A percentile compares a stretch with the other conserved stretches of the same genome.
phyloP scores from a whole-genome alignment of 345 rosid species.

The Linum usitatissimum region DNA sequence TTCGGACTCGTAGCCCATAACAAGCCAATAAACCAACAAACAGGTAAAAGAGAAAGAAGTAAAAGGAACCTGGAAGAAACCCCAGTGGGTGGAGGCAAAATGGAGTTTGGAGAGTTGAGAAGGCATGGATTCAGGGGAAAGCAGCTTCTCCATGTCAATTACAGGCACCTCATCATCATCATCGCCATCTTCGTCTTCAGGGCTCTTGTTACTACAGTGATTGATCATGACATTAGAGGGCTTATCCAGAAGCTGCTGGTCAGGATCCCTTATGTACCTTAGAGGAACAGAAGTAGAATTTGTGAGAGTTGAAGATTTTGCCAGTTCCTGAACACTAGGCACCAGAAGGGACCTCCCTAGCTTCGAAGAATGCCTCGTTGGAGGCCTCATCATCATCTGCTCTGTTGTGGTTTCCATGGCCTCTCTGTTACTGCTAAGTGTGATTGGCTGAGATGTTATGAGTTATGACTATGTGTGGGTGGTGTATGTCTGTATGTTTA shows the following conservation, averaged over 20 bases:
- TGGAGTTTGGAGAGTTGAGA: slow-evolving; percentile 21
- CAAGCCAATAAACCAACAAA: too few relatives aligned
- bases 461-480: too few relatives aligned
- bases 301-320: neutral
- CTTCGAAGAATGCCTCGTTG: neutral
- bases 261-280: slow-evolving; percentile 8
- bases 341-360: slow-evolving; percentile 16
- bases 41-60: too few relatives aligned
- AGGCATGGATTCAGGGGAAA: slow-evolving; percentile 13
- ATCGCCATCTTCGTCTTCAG: neutral
- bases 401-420: neutral
- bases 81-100: slow-evolving; percentile 25
- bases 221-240: too few relatives aligned
- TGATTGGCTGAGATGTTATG: too few relatives aligned
- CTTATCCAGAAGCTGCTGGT: neutral
- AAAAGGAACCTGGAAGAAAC: slow-evolving; percentile 27
- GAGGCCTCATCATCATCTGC: neutral
- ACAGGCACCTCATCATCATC: slow-evolving; percentile 12
- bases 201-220: neutral
- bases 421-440: neutral
- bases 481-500: too few relatives aligned
- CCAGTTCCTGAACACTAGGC: slow-evolving; percentile 25
- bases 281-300: neutral
- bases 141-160: slow-evolving; percentile 18
- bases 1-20: too few relatives aligned